phyloP scores from a whole-genome alignment of 176 grass and related monocot species.

The Areca catechu region DNA sequence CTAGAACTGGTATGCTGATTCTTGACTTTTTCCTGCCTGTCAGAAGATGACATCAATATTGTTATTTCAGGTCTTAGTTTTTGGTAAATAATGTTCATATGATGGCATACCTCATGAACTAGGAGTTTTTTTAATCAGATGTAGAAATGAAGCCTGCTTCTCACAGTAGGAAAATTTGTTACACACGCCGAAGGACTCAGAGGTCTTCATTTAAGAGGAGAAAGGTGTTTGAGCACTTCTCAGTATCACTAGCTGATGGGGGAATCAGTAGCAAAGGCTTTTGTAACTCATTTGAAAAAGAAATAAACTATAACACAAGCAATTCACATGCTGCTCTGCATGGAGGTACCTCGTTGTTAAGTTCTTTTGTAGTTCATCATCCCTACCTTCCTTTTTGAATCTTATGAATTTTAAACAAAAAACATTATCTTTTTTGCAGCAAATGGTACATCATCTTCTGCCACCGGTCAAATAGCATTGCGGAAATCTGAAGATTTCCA shows the following conservation, averaged over 20 bases:
- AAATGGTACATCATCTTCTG: constrained; percentile 38
- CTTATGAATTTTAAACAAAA: too few species aligned
- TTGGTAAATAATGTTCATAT: not conserved
- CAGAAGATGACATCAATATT: too few species aligned
- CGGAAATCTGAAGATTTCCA: constrained; percentile 43
- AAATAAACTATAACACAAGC: constrained; percentile 21
- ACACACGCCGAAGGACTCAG: constrained; percentile 78
- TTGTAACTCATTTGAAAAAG: constrained; percentile 28
- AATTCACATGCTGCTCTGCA: constrained; percentile 20
- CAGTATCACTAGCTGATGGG: constrained; percentile 28
- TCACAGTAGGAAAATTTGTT: constrained; percentile 58
- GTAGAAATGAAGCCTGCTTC: constrained; percentile 57
- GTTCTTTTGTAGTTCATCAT: too few species aligned
- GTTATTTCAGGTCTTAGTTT: not conserved
- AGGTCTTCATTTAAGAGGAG: constrained; percentile 76
- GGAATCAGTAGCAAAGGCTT: constrained; percentile 7
- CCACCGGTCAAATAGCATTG: constrained; percentile 31
- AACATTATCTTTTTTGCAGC: constrained; percentile 23
- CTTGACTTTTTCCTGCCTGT: too few species aligned
- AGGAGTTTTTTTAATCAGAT: constrained; percentile 41
- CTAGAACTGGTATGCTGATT: constrained; percentile 42
- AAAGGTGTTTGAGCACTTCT: constrained; percentile 52
- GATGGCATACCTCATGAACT: too few species aligned
- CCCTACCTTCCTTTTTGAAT: too few species aligned
- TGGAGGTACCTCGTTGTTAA: constrained; percentile 23